Evolutionary conservation across 257 asterid species (phyloP).

Genomic region (Galeopsis tetrahit): DNA sequence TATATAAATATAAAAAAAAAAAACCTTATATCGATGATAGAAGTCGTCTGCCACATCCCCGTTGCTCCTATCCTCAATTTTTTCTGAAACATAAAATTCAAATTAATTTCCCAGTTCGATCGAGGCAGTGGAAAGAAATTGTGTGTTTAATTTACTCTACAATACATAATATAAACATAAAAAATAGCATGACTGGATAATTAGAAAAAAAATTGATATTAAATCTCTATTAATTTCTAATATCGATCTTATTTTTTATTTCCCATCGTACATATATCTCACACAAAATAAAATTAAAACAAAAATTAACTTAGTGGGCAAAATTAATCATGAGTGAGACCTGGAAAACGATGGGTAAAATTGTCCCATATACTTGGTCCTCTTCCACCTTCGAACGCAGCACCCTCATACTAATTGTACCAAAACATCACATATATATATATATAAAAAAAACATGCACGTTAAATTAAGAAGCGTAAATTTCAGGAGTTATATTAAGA

Average conservation of each 20-base stretch:
- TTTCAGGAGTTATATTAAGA: no score
- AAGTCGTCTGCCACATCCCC: slow-evolving; percentile 61
- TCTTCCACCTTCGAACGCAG: slow-evolving; percentile 39
- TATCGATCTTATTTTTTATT: background rate
- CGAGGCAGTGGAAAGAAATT: background rate
- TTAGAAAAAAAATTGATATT: background rate
- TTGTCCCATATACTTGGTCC: slow-evolving; percentile 41
- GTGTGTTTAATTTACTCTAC: background rate
- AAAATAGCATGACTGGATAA: background rate
- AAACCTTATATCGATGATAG: slow-evolving; percentile 64
- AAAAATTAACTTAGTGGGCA: no score
- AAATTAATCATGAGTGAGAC: background rate
- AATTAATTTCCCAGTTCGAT: background rate
- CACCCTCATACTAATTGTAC: slow-evolving; percentile 31
- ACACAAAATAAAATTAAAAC: no score
- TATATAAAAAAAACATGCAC: no score
- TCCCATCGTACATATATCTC: background rate
- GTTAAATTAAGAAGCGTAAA: no score
- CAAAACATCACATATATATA: no score
- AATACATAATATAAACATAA: background rate
- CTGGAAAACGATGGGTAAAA: slow-evolving; percentile 34
- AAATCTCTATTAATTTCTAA: background rate
- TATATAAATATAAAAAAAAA: background rate
- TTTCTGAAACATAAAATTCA: slow-evolving; percentile 38
- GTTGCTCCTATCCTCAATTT: slow-evolving; percentile 48